Evolutionary conservation across 495 filamentous ascomycete species (phyloP), one percentile per base, ranked within the genome.

Genomic region (Aspergillus indologenus): DNA sequence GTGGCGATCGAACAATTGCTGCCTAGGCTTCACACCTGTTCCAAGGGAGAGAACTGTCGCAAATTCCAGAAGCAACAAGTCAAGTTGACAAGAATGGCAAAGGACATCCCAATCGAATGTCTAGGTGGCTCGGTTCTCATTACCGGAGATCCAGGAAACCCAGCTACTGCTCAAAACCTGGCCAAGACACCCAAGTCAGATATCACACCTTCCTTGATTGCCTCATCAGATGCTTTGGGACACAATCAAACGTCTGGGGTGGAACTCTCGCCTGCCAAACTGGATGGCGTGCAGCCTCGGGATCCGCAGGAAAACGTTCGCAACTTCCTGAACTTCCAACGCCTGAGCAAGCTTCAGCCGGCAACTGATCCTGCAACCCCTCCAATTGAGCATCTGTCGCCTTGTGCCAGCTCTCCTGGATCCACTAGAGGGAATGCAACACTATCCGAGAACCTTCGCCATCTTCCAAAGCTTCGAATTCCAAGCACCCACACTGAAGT

Each of bases 1-100:
- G 91, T 96, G 31, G 92, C 82, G 0, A 96, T 96, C 59, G 92
- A 96, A 73, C 90, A 96, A 68, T 65, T 92, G 17, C 75, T 96
- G 19, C 92, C 92, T 3, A 92, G 88, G 71, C 81, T 84, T 0
- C 94, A 98, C 71, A 83, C 79, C 42, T 98, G 94, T 73, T 86
- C 85, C 42, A 97, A 96, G 71, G 94, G 93, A 42, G 92, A 96
- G 62, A 85, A 87, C 52, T 98, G 94, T 70, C 77, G 81, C 19
- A 96, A 93, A 71, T 92, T 78, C 5, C 76, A 83, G 80, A 69
- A 88, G 84, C 65, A 85, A 90, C 61, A 85, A 94, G 66, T 79
- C 83, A 34, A 88, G 74, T 78, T 90, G 52, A 82, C 83, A 26
- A 76, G 76, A 29, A 83, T 92, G 65, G 83, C 85, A 79, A 83